Base-by-base conservation (phyloP, 2,329 filamentous ascomycete species). In the Sclerotiophoma versabilis region DNA sequence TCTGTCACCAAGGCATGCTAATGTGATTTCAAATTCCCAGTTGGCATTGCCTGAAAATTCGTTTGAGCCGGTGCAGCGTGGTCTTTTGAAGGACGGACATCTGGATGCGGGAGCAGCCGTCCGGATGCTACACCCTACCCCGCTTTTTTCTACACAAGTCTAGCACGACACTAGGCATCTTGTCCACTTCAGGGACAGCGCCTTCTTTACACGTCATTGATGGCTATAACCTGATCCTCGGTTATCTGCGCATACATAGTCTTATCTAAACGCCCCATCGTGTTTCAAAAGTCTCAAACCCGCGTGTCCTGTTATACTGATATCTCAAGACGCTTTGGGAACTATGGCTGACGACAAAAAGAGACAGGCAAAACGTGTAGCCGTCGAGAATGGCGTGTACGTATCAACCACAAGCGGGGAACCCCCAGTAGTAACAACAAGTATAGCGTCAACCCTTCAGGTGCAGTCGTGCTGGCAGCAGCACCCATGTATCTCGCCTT, bases 341-440 rank as follows among this genome's bases (percentile, higher is more conserved):
- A 49, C 33, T 7, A 65, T 65, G 63, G 45, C 59, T 26, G 63
- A 65, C 45, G 61, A 63, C 9, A 65, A 64, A 50, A 61, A 64
- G 43, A 38, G 47, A 49, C 57, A 64, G 34, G 59, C 50, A 6
- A 59, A 59, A 41, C 49, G 51, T 11, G 58, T 44, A 5, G 59
- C 59, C n/a, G 49, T 52, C 15, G 43, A 59, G 12, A 62, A 62
- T 49, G 63, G 63, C 2, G 49, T 65, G 63, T 65, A 42, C 4
- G 61, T 59, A n/a, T 10, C 27, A 14, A 1, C 1, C 22, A 30
- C 5, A 15, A 11, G 9, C 11, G 3, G 10, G 2, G 3, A 32
- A 15, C 1, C 1, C 2, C 14, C 9, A 10, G 1, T 7, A 15
- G 46, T 53, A 17, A 60, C 3, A 15, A 11, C 1, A 20, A 4